Percentiles rank a stretch among this genome's conserved stretches.
phyloP scores from a whole-genome alignment of 306 rosid species.

The Gastrolobium villosum region DNA sequence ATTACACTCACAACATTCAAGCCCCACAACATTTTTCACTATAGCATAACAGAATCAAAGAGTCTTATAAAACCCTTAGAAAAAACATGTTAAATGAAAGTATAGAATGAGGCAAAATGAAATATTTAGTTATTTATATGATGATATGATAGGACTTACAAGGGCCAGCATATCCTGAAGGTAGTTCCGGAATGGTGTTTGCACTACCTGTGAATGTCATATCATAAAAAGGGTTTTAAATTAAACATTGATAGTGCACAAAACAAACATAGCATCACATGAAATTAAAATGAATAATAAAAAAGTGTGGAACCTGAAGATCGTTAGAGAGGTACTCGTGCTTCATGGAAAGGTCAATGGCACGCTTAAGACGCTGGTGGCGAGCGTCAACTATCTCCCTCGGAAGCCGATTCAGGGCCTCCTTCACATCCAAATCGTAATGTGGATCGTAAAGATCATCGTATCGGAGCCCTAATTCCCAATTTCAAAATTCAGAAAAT shows the following conservation, averaged over 20 bases:
- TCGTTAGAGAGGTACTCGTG: slow-evolving; percentile 71
- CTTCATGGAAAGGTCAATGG: slow-evolving; percentile 90
- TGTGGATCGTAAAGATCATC: slow-evolving; percentile 80
- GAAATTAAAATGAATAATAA: too few relatives aligned
- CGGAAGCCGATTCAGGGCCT: slow-evolving; percentile 77
- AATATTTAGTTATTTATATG: neutral
- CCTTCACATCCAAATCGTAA: slow-evolving; percentile 77
- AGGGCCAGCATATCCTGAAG: slow-evolving; percentile 76
- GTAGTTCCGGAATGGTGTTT: slow-evolving; percentile 84
- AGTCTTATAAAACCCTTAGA: neutral
- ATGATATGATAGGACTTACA: slow-evolving; percentile 50
- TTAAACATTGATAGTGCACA: neutral
- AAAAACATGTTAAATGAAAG: neutral
- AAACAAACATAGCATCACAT: neutral
- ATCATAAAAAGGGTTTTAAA: neutral
- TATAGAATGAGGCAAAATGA: neutral
- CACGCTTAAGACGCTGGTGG: slow-evolving; percentile 81
- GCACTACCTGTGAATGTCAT: slow-evolving; percentile 60
- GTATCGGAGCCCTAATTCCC: slow-evolving; percentile 73
- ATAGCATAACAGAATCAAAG: too few relatives aligned
- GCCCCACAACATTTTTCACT: too few relatives aligned
- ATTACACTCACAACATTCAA: too few relatives aligned
- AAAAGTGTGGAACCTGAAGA: slow-evolving; percentile 63
- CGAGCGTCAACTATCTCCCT: slow-evolving; percentile 81
- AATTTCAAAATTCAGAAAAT: neutral